Base-by-base conservation (phyloP, 148 eudicot species). In the Camellia lanceoleosa region DNA sequence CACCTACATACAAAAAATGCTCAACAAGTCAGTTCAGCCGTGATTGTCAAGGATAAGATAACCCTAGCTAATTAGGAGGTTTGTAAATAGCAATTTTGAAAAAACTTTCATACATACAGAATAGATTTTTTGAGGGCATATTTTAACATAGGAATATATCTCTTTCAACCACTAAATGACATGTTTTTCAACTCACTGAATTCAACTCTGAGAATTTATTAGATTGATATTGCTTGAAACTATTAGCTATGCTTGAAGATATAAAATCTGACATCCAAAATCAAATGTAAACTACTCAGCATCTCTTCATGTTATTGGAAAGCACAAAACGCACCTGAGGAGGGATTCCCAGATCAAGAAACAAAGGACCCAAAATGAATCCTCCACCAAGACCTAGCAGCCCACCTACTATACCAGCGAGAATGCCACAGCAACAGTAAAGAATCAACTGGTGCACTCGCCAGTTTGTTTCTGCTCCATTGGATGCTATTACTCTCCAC, bases 331-430 rank as follows among this genome's bases (percentile, higher is more conserved):
- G 76, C 58, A 88, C 97, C 91, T 92, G 91, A 74, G 97, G 97
- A 73, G 90, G 91, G 70, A 90, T 84, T 78, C 93, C 92, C 46
- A 92, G 78, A 77, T 90, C 92, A 12, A 92, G 79, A 78, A 90
- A 89, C 54, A 92, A 73, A 30, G 97, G 92, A 11, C 91, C 97
- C 52, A 92, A 16, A 68, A 92, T 87, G 47, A 89, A 83, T 62
- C 93, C 97, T 47, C 97, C 97, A 7, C 97, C 97, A 30, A 92
- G 90, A 65, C 97, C 97, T 62, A 92, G 89, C 49, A 90, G 78
- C n/a, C 97, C 96, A 43, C 97, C 97, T 7, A 92, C 87, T 44
- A 89, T 69, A 46, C 96, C 97, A 78, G 92, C 93, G 23, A 77
- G 51, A 76, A 92, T 54, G 41, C 91, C 97, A 55, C 80, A 78